Evolutionary conservation across 1,284 basidiomycete species (phyloP), one percentile per base, ranked within the genome.

Genomic region (Xerocomus nothofagi): DNA sequence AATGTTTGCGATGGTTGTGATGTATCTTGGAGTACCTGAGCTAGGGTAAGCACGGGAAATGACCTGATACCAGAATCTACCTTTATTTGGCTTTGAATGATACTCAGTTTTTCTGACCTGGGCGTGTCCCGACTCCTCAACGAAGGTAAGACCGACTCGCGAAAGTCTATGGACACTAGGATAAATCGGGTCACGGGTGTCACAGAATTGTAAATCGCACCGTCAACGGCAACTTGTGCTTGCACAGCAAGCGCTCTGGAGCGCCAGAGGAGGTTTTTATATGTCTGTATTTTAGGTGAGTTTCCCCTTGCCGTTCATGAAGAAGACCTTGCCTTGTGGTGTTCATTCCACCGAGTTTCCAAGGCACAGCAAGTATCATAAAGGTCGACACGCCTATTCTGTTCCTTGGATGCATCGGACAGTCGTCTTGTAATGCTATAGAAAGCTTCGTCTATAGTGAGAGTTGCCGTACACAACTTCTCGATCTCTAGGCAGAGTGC

Each of bases 161-260:
- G 44, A 24, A 60, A 59, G 14, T 59, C 60, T 59, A 40, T 14
- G 6, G 23, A 20, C 2, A 6, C 4, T 8, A 9, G 7, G 11
- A 20, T 50, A 9, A 55, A 10, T 8, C 6, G 10, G 17, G 18
- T 5, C 0, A 11, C n/a, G 26, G 1, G 12, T 24, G 11, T 15
- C 2, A 44, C 0, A n/a, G 1, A 26, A 14, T 2, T 9, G 18
- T 2, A n/a, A 26, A 8, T 26, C 44, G 4, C 18, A 59, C 58
- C 58, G 2, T 62, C 60, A 3, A 62, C 58, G 6, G 30, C n/a
- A 10, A 24, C 43, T 39, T 58, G 58, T 7, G 58, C 58, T 31
- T 63, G 41, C 7, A 49, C 58, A 36, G 58, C 60, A 39, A 58
- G 56, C 5, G 51, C 47, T 39, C 60, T 51, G n/a, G 58, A 60